Evolutionary conservation across 2,329 filamentous ascomycete species (phyloP).

Genomic region (Arthroderma uncinatum): DNA sequence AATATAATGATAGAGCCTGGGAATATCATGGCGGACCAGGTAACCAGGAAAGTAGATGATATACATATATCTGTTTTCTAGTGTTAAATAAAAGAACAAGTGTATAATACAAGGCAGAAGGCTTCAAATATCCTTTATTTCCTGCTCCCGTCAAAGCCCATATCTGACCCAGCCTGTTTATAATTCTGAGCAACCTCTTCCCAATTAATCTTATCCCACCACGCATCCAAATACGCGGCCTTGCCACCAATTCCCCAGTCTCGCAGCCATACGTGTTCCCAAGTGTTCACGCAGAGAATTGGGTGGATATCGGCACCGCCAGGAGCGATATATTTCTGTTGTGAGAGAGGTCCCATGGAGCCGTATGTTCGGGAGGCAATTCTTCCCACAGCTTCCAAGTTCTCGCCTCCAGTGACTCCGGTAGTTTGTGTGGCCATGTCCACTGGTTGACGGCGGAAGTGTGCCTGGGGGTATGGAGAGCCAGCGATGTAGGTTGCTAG

Average conservation of each 20-base stretch:
- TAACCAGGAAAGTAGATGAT: background rate
- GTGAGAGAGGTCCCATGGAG: conserved; percentile 18
- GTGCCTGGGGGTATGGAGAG: conserved; percentile 72
- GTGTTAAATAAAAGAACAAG: conserved; percentile 3
- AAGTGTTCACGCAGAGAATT: conserved; percentile 84
- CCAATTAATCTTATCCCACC: conserved; percentile 91
- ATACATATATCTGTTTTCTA: conserved; percentile 4
- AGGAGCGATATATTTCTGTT: conserved; percentile 27
- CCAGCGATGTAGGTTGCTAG: conserved; percentile 86
- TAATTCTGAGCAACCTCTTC: conserved; percentile 49
- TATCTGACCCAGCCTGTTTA: conserved; percentile 9
- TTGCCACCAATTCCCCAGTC: conserved; percentile 75
- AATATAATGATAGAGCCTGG: background rate
- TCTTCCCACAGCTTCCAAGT: conserved; percentile 11
- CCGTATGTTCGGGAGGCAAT: conserved; percentile 16
- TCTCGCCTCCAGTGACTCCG: conserved; percentile 16
- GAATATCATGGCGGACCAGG: background rate
- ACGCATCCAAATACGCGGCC: conserved; percentile 59
- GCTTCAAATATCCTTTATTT: background rate
- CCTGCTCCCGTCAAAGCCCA: background rate
- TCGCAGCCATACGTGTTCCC: conserved; percentile 84
- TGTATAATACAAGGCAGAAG: conserved; percentile 8
- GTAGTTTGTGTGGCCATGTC: conserved; percentile 36
- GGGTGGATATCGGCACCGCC: conserved; percentile 51
- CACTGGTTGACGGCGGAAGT: conserved; percentile 57